Conservation (phyloP, 2,329 filamentous ascomycete species). For the Myriosclerotinia curreyana region DNA sequence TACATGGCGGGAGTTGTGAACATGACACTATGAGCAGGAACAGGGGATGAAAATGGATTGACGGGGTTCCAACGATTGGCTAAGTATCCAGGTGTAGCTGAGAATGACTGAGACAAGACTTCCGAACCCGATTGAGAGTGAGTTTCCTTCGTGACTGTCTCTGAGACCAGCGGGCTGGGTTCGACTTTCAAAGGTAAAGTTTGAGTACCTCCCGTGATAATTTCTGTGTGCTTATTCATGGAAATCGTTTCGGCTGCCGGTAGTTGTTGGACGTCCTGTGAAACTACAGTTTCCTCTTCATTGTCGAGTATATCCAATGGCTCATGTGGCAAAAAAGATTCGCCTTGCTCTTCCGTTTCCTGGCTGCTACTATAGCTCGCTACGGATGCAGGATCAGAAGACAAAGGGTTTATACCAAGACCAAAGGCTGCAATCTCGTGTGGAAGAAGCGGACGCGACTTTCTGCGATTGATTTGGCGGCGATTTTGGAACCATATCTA, state of each 20-base stretch:
- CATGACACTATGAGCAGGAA: constrained; percentile 39
- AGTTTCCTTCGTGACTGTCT: constrained; percentile 20
- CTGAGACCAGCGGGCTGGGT: background rate
- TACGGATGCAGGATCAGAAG: constrained; percentile 35
- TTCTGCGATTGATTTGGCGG: constrained; percentile 86
- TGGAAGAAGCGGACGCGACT: constrained; percentile 76
- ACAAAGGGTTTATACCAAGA: constrained; percentile 44
- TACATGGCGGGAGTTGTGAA: constrained; percentile 47
- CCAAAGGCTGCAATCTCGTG: constrained; percentile 68
- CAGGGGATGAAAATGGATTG: constrained; percentile 51
- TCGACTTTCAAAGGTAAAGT: background rate
- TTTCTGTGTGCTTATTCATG: background rate
- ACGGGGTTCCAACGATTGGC: constrained; percentile 55
- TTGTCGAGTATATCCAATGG: constrained; percentile 8
- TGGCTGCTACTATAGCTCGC: constrained; percentile 31
- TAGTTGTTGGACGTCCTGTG: background rate
- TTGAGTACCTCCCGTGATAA: background rate
- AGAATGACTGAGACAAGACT: constrained; percentile 34
- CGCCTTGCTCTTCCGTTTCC: constrained; percentile 24
- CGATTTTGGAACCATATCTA: constrained; percentile 99
- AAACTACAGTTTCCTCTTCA: constrained; percentile 15
- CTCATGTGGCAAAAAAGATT: constrained; percentile 13
- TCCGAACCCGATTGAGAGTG: constrained; percentile 28
- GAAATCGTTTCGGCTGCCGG: background rate
- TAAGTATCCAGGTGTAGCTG: constrained; percentile 39